A percentile compares a stretch with the other conserved stretches of the same genome.
Evolutionary conservation across 352 stramenopile species (phyloP).

Genomic region (Poterioochromonas sp.): DNA sequence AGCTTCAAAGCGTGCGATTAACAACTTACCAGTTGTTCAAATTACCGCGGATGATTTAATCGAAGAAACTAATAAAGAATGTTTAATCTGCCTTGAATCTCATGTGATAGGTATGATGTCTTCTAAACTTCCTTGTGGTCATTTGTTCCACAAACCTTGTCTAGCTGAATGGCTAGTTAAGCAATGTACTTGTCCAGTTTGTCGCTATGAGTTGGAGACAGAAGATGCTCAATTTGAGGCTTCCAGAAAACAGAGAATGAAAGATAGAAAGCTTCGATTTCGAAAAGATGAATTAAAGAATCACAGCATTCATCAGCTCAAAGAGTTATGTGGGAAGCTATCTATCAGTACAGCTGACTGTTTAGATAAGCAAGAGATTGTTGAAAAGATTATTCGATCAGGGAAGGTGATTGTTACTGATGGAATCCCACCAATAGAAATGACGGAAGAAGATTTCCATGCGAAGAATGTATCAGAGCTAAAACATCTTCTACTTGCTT

Average conservation of each 20-base stretch:
- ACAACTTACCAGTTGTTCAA: not conserved
- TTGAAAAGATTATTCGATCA: not conserved
- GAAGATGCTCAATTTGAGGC: constrained; percentile 60
- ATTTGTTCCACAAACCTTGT: constrained; percentile 43
- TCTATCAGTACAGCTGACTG: not conserved
- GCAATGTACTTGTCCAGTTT: constrained; percentile 66
- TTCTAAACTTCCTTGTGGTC: constrained; percentile 43
- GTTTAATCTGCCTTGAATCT: constrained; percentile 41
- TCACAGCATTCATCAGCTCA: not conserved
- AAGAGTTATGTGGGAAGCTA: not conserved
- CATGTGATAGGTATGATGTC: constrained; percentile 35
- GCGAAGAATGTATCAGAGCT: not conserved
- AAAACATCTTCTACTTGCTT: constrained; percentile 20
- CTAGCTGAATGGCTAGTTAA: constrained; percentile 52
- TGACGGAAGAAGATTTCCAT: not conserved
- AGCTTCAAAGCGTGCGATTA: not conserved
- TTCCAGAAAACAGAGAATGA: constrained; percentile 48
- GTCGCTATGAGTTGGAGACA: constrained; percentile 58
- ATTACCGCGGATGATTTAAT: constrained; percentile 13
- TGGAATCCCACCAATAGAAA: constrained; percentile 3
- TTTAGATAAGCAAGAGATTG: constrained; percentile 11
- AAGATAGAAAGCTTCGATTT: constrained; percentile 37
- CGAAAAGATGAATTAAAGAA: constrained; percentile 38
- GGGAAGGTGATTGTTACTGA: not conserved
- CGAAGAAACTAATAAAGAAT: constrained; percentile 40